Evolutionary conservation across 208 protist genomes (phyloP).

Genomic region (Wallacemonas sp.): DNA sequence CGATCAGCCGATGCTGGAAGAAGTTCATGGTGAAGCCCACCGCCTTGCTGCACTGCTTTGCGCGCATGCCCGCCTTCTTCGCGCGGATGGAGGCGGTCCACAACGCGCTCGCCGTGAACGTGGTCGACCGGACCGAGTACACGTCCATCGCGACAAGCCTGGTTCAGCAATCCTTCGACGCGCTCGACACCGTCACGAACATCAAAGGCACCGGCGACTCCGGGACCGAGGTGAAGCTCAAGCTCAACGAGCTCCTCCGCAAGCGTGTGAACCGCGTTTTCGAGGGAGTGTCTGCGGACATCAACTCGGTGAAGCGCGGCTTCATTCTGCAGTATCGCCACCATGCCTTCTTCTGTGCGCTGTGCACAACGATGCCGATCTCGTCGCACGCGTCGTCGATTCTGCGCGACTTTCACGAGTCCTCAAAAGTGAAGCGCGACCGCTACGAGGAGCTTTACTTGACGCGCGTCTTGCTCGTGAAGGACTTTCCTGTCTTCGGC

Average conservation of each 20-base stretch:
- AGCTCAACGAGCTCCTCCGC: slow-evolving; percentile 37
- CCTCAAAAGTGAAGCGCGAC: slow-evolving; percentile 66
- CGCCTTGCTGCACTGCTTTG: slow-evolving; percentile 82
- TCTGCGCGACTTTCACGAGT: slow-evolving; percentile 67
- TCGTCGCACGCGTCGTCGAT: slow-evolving; percentile 55
- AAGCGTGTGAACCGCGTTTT: slow-evolving; percentile 48
- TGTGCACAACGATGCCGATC: slow-evolving; percentile 63
- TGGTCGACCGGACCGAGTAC: slow-evolving; percentile 78
- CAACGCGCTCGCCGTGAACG: slow-evolving; percentile 51
- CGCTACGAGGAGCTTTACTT: slow-evolving; percentile 87
- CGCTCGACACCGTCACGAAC: slow-evolving; percentile 72
- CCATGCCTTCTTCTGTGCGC: slow-evolving; percentile 89
- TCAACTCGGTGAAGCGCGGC: slow-evolving; percentile 63
- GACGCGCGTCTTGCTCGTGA: slow-evolving; percentile 74
- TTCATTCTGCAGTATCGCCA: slow-evolving; percentile 89
- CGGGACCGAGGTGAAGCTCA: slow-evolving; percentile 48
- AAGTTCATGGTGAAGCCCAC: slow-evolving; percentile 67
- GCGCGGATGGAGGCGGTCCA: slow-evolving; percentile 73
- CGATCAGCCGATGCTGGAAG: slow-evolving; percentile 67
- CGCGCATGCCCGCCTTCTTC: slow-evolving; percentile 75
- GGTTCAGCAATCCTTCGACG: slow-evolving; percentile 83
- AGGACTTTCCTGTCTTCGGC: slow-evolving; percentile 78
- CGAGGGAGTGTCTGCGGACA: slow-evolving; percentile 43
- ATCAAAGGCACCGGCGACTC: slow-evolving; percentile 37
- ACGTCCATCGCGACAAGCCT: slow-evolving; percentile 65